These are phyloP conservation scores for Paxillus ammoniavirescens DNA, from an alignment of 768 basidiomycete species.

Conservation along the genomic window DNA sequence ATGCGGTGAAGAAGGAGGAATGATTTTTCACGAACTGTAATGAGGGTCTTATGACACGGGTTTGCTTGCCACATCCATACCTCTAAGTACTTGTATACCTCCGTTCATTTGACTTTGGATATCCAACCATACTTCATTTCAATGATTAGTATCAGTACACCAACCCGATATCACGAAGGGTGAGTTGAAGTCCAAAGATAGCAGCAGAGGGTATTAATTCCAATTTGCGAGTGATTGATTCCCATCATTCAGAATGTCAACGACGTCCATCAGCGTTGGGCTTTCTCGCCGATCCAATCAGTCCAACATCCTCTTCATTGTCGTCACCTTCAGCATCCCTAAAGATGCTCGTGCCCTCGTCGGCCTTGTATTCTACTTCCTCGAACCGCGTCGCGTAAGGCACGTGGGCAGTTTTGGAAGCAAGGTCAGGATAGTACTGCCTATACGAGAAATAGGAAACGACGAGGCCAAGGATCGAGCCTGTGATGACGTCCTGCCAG, in stretches of 20 bases:
- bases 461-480: constrained; percentile 69
- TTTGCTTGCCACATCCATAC: too few species aligned
- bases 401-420: constrained; percentile 53
- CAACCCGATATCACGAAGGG: too few species aligned
- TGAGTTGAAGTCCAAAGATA: too few species aligned
- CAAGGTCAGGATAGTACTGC: constrained; percentile 74
- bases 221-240: background rate
- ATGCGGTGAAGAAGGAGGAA: constrained; percentile 16
- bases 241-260: background rate
- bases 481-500: constrained; percentile 86
- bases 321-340: constrained; percentile 10
- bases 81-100: background rate
- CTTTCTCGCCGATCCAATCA: constrained; percentile 18
- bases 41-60: background rate
- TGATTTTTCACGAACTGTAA: constrained; percentile 2
- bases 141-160: too few species aligned
- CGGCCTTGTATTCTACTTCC: background rate
- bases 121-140: background rate
- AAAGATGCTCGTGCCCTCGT: background rate
- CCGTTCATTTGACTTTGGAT: background rate
- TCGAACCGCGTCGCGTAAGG: constrained; percentile 71
- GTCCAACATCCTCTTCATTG: constrained; percentile 15
- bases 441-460: constrained; percentile 77
- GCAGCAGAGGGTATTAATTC: background rate
- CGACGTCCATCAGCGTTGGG: background rate